phyloP scores from a whole-genome alignment of 805 yeast species.

The Saccharomyces paradoxus region DNA sequence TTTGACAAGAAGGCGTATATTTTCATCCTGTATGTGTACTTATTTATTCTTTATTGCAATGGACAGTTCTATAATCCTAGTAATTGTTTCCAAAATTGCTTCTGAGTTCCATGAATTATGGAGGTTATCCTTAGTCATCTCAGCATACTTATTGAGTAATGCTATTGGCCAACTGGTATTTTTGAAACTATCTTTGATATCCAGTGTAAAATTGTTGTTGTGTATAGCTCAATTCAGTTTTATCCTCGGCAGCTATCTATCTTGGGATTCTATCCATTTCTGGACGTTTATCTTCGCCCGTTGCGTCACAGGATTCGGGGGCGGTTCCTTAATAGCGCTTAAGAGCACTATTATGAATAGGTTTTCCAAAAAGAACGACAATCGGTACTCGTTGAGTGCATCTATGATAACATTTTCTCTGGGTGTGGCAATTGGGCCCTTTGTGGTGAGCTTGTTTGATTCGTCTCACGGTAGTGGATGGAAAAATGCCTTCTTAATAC shows the following conservation, averaged over 20 bases:
- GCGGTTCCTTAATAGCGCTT: conserved; percentile 60
- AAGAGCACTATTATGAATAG: conserved; percentile 13
- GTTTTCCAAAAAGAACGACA: neutral
- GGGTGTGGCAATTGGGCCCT: neutral
- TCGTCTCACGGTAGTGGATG: conserved; percentile 38
- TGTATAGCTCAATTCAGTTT: conserved; percentile 48
- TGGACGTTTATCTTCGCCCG: conserved; percentile 44
- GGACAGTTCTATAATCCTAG: conserved; percentile 62
- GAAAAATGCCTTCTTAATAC: conserved; percentile 52
- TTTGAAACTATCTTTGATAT: conserved; percentile 65
- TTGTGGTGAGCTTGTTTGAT: neutral
- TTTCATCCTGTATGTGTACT: neutral
- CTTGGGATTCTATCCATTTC: conserved; percentile 44
- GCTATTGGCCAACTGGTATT: conserved; percentile 69
- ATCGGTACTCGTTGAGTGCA: neutral
- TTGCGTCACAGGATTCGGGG: conserved; percentile 79
- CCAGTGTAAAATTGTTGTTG: conserved; percentile 52
- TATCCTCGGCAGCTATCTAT: conserved; percentile 48
- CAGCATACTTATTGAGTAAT: conserved; percentile 57
- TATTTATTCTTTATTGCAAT: conserved; percentile 51
- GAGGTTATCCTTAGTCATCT: conserved; percentile 64
- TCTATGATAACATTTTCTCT: neutral
- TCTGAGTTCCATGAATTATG: conserved; percentile 59
- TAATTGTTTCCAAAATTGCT: conserved; percentile 56
- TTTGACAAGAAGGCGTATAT: neutral